Percentiles rank a stretch among this genome's conserved stretches.
phyloP scores from a whole-genome alignment of 352 stramenopile species.

The Bremia lactucae region DNA sequence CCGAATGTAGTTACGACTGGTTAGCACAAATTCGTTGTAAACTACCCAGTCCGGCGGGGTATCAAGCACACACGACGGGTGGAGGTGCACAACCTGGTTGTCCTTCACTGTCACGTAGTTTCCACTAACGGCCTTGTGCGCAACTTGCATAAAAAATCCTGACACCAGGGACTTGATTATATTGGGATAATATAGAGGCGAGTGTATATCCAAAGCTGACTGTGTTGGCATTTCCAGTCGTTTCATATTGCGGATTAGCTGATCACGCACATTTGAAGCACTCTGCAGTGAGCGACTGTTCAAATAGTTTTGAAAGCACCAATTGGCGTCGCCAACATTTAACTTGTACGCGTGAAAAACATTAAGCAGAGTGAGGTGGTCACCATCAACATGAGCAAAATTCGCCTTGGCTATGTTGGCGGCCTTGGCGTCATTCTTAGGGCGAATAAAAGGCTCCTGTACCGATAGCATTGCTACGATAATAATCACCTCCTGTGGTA shows the following conservation, averaged over 20 bases:
- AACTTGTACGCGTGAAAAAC: constrained; percentile 97
- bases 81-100: constrained; percentile 96
- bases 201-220: constrained; percentile 69
- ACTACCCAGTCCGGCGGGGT: constrained; percentile 96
- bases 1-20: constrained; percentile 98
- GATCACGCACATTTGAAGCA: constrained; percentile 91
- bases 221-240: constrained; percentile 72
- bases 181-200: constrained; percentile 86
- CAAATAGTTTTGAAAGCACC: constrained; percentile 98
- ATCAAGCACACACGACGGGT: constrained; percentile 94
- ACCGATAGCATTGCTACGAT: constrained; percentile 97
- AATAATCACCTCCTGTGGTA: constrained; percentile 93
- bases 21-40: constrained; percentile 99
- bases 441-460: constrained; percentile 88
- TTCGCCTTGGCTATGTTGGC: constrained; percentile 94
- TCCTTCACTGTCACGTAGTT: constrained; percentile 99
- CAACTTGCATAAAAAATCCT: constrained; percentile 98
- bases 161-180: constrained; percentile 89
- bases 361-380: constrained; percentile 97
- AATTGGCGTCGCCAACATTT: constrained; percentile 84
- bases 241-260: constrained; percentile 97
- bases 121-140: constrained; percentile 77
- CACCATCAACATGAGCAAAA: constrained; percentile 92
- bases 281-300: constrained; percentile 91
- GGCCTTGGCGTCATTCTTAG: constrained; percentile 92